Base-by-base conservation (phyloP, 768 basidiomycete genomes). In the Termitomyces sp. region DNA sequence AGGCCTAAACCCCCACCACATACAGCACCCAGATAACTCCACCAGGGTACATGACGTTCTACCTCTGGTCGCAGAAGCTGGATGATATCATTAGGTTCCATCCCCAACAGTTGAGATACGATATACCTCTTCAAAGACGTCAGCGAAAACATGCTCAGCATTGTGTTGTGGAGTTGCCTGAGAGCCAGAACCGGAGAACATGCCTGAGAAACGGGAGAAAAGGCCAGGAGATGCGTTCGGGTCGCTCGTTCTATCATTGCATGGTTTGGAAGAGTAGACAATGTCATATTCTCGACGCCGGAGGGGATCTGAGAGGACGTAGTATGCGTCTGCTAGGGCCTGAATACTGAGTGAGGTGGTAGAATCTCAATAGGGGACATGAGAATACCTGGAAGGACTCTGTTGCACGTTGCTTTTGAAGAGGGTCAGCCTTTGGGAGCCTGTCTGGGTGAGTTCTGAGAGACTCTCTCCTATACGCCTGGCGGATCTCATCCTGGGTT, bases 311-410 rank as follows among this genome's bases (percentile, higher is more conserved):
- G 90, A 93, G 37, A 98, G 81, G 26, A 95, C 89, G 67, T 91
- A 97, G 72, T 96, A 96, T 17, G 93, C 93, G 69, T 97, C 94
- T 51, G 94, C 93, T 59, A 97, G 85, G 8, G 88, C 84, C 88
- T 88, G 65, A 28, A 38, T 38, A 24, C 41, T 5, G 28, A 15
- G 9, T 47, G n/a, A 47, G n/a, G 28, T 15, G 38, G 32, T 26
- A 17, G 38, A 58, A 32, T 58, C 37, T n/a, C 28, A 48, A 45
- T 47, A 32, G 24, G 32, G 53, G 30, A 35, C 50, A n/a, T 21
- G 47, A 26, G 7, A 17, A 5, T 60, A 85, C 90, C 76, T 93
- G 92, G 68, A 95, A 96, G 54, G 78, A 77, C 68, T 93, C 93
- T 2, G 94, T 97, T 0, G 93, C 86, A 14, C 63, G 67, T 62